Conservation (phyloP, 768 basidiomycete species). For the Lanmaoa pseudosensibilis region DNA sequence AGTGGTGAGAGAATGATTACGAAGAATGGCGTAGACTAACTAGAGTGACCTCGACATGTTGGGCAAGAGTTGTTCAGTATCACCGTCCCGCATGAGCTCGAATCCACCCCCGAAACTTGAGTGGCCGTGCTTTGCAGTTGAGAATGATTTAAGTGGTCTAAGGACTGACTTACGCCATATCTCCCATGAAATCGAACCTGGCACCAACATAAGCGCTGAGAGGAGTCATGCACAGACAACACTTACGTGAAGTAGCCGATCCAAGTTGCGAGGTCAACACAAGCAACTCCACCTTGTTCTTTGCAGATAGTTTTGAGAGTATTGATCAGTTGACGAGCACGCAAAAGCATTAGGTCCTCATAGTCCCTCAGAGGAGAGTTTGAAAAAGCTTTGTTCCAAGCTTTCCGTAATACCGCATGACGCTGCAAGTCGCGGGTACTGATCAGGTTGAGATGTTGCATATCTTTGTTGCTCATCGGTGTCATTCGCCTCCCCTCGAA, state of each 20-base stretch:
- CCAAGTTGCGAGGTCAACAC: slow-evolving; percentile 19
- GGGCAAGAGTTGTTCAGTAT: slow-evolving; percentile 32
- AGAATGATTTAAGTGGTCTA: neutral
- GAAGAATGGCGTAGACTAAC: slow-evolving; percentile 16
- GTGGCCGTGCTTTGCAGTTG: neutral
- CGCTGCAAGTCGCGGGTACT: slow-evolving; percentile 21
- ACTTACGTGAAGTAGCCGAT: slow-evolving; percentile 26
- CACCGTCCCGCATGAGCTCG: slow-evolving; percentile 39
- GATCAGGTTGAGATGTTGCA: slow-evolving; percentile 15
- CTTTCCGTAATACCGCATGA: slow-evolving; percentile 26
- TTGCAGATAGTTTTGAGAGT: slow-evolving; percentile 11
- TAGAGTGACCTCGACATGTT: slow-evolving; percentile 30
- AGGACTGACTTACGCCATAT: slow-evolving; percentile 27
- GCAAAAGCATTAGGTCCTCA: slow-evolving; percentile 24
- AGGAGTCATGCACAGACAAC: neutral
- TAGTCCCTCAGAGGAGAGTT: slow-evolving; percentile 29
- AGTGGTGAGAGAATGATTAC: slow-evolving; percentile 3
- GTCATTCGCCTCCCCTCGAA: slow-evolving; percentile 25
- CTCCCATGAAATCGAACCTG: slow-evolving; percentile 31
- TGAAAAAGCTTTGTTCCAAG: slow-evolving; percentile 35
- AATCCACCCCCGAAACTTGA: slow-evolving; percentile 40
- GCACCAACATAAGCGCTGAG: neutral
- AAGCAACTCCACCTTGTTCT: slow-evolving; percentile 10
- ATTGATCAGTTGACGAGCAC: slow-evolving; percentile 21
- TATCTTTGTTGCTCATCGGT: slow-evolving; percentile 12